A percentile compares a stretch with the other conserved stretches of the same genome.
phyloP scores from a whole-genome alignment of 202 grass and related monocot species.

The Dendrocalamus latiflorus region DNA sequence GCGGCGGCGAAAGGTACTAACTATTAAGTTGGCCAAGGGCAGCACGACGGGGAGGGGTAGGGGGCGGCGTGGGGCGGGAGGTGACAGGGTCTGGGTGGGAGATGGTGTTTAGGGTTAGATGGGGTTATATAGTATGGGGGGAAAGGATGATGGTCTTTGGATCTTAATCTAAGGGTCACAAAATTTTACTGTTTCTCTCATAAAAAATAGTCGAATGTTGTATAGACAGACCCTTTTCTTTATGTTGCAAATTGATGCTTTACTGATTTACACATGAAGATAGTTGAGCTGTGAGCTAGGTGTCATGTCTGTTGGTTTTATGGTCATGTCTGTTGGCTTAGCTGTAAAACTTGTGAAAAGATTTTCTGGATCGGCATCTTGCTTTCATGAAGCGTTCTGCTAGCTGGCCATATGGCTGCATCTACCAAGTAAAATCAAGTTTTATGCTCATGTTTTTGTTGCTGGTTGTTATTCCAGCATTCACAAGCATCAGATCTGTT shows the following conservation, averaged over 20 bases:
- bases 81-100: no score
- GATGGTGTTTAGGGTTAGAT: no score
- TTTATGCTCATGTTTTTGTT: background rate
- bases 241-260: background rate
- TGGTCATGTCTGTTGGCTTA: background rate
- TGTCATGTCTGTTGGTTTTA: background rate
- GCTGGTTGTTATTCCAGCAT: background rate
- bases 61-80: no score
- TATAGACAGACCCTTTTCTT: background rate
- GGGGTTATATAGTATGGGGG: no score
- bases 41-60: no score
- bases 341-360: constrained; percentile 3
- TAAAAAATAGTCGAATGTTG: no score
- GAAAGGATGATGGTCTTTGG: no score
- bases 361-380: background rate
- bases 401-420: background rate
- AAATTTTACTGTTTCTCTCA: no score
- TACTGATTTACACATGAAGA: background rate
- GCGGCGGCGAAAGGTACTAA: no score
- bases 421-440: background rate
- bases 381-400: background rate
- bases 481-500: background rate
- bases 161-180: no score
- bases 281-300: background rate
- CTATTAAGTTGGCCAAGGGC: no score